Percentiles rank a stretch among this genome's conserved stretches.
These are phyloP conservation scores for Sporisorium sorghi DNA, from an alignment of 1,284 basidiomycete genomes.

Conservation along the genomic window DNA sequence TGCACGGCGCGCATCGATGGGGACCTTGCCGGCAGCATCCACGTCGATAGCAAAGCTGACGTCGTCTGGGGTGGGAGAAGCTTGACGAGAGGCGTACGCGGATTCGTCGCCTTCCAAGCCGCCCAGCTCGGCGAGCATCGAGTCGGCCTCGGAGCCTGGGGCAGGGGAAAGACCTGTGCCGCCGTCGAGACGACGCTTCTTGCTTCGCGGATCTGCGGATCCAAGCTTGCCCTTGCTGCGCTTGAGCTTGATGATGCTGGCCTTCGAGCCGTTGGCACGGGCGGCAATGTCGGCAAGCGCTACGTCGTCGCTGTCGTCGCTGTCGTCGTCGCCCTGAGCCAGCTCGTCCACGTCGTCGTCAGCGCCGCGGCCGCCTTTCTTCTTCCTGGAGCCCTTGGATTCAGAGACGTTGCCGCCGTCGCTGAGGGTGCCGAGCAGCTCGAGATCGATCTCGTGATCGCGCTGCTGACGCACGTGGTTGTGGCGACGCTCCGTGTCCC, in stretches of 20 bases:
- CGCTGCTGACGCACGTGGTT: constrained; percentile 49
- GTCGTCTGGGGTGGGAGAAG: constrained; percentile 38
- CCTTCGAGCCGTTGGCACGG: constrained; percentile 22
- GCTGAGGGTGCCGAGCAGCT: constrained; percentile 62
- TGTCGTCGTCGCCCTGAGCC: constrained; percentile 35
- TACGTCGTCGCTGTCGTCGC: constrained; percentile 43
- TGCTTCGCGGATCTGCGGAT: constrained; percentile 26
- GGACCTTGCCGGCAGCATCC: constrained; percentile 53
- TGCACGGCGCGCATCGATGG: constrained; percentile 57
- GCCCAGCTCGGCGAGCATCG: constrained; percentile 35
- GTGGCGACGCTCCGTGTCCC: constrained; percentile 36
- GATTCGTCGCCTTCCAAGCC: constrained; percentile 45
- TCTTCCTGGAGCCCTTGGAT: constrained; percentile 19
- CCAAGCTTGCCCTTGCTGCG: constrained; percentile 47
- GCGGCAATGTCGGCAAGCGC: constrained; percentile 47
- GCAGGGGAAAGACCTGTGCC: constrained; percentile 37
- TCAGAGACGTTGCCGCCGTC: constrained; percentile 36
- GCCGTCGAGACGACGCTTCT: constrained; percentile 44
- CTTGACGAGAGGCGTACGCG: constrained; percentile 37
- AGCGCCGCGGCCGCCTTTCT: constrained; percentile 16
- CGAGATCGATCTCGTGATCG: constrained; percentile 63
- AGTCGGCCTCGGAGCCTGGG: constrained; percentile 39
- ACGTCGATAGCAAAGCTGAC: constrained; percentile 39
- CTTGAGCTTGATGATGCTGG: constrained; percentile 55
- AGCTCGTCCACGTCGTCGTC: constrained; percentile 49